Evolutionary conservation across 768 basidiomycete genomes (phyloP).

Genomic region (Boletellus ananiceps): DNA sequence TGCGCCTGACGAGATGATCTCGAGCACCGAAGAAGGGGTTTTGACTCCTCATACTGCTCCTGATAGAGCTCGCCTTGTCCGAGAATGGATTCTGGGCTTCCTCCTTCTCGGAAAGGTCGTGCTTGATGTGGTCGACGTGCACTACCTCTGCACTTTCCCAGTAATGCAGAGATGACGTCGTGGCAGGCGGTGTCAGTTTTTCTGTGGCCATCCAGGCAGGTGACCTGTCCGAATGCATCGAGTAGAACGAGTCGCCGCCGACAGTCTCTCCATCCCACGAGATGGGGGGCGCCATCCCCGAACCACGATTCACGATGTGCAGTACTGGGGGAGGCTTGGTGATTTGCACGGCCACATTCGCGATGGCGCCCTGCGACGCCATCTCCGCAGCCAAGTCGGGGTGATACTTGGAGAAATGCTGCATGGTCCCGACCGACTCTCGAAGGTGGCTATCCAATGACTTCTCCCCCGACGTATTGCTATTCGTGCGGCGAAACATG

Average conservation of each 20-base stretch:
- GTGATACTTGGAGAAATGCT: slow-evolving; percentile 56
- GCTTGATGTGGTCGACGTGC: slow-evolving; percentile 32
- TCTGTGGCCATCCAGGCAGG: slow-evolving; percentile 46
- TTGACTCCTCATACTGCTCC: slow-evolving; percentile 8
- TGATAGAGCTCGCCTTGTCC: slow-evolving; percentile 17
- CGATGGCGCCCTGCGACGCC: slow-evolving; percentile 31
- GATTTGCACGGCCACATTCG: slow-evolving; percentile 19
- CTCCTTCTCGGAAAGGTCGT: neutral
- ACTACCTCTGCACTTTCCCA: slow-evolving; percentile 72
- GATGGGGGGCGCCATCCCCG: slow-evolving; percentile 34
- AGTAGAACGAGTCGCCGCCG: slow-evolving; percentile 47
- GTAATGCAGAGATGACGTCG: slow-evolving; percentile 45
- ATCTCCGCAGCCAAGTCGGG: slow-evolving; percentile 51
- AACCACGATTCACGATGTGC: slow-evolving; percentile 41
- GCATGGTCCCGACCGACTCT: slow-evolving; percentile 30
- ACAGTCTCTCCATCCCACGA: slow-evolving; percentile 52
- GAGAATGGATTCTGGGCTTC: slow-evolving; percentile 26
- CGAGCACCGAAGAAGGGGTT: slow-evolving; percentile 44
- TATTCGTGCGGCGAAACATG: slow-evolving; percentile 60
- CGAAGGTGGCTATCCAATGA: slow-evolving; percentile 37
- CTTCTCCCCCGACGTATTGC: slow-evolving; percentile 47
- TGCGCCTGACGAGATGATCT: slow-evolving; percentile 30
- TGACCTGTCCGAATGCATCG: slow-evolving; percentile 46
- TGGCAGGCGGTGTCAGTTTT: slow-evolving; percentile 59
- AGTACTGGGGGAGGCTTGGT: slow-evolving; percentile 33